These are phyloP conservation scores for Hemisphaericaspora xylanilytica DNA, from an alignment of 1,139 yeast species.

Conservation along the genomic window DNA sequence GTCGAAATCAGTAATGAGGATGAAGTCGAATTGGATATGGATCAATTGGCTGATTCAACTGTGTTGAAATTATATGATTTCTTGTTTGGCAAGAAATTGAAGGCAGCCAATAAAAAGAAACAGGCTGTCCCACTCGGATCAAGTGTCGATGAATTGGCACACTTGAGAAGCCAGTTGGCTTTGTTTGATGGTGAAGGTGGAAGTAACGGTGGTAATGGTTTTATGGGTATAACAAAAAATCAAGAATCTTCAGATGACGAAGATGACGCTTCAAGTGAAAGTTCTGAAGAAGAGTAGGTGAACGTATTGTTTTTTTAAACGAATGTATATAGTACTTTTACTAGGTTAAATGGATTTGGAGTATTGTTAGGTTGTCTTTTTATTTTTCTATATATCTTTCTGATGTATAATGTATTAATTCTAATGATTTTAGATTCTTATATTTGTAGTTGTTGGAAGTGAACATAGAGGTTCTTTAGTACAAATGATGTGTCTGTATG, in stretches of 20 bases:
- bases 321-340: constrained; percentile 2
- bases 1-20: constrained; percentile 79
- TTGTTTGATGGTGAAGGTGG: constrained; percentile 53
- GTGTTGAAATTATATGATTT: constrained; percentile 79
- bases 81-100: constrained; percentile 59
- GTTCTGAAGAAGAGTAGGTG: constrained; percentile 59
- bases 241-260: constrained; percentile 48
- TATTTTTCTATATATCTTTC: not conserved
- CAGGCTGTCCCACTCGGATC: constrained; percentile 54
- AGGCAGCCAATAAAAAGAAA: constrained; percentile 43
- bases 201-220: constrained; percentile 20
- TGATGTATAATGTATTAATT: too few relatives aligned
- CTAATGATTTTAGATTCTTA: too few relatives aligned
- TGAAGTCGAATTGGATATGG: constrained; percentile 91
- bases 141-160: constrained; percentile 77
- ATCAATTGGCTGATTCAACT: constrained; percentile 83
- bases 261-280: constrained; percentile 43
- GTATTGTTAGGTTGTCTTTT: not conserved
- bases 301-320: not conserved
- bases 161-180: constrained; percentile 77
- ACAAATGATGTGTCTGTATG: too few relatives aligned
- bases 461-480: too few relatives aligned
- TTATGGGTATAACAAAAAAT: constrained; percentile 29
- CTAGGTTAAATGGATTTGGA: not conserved
- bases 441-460: too few relatives aligned